These are phyloP conservation scores for Penicillium silybi DNA, from an alignment of 495 filamentous ascomycete species.

Conservation along the genomic window DNA sequence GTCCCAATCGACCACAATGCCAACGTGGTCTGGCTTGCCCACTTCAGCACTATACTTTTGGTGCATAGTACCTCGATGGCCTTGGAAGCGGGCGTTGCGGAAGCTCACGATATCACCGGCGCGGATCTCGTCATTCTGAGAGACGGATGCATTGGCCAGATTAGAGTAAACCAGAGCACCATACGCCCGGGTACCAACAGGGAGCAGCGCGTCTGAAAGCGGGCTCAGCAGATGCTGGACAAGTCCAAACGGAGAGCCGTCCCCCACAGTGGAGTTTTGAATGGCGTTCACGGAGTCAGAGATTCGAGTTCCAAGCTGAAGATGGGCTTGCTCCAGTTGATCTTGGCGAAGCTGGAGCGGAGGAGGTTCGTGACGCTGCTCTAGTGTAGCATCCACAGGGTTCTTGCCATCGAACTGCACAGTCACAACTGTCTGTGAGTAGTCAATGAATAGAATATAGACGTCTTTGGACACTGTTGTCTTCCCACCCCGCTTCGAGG, in stretches of 20 bases:
- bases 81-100: slow-evolving; percentile 92
- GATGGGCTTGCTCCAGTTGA: slow-evolving; percentile 80
- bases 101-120: slow-evolving; percentile 91
- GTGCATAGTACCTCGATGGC: slow-evolving; percentile 91
- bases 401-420: slow-evolving; percentile 75
- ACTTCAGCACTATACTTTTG: slow-evolving; percentile 88
- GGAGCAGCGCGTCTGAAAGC: slow-evolving; percentile 67
- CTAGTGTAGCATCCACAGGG: slow-evolving; percentile 63
- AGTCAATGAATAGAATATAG: slow-evolving; percentile 86
- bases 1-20: slow-evolving; percentile 97
- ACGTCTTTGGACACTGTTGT: slow-evolving; percentile 71
- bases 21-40: slow-evolving; percentile 90
- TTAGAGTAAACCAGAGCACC: slow-evolving; percentile 92
- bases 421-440: slow-evolving; percentile 88
- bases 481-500: slow-evolving; percentile 63
- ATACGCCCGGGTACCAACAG: slow-evolving; percentile 82
- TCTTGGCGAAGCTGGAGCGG: slow-evolving; percentile 86
- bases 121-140: slow-evolving; percentile 90
- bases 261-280: slow-evolving; percentile 76
- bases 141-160: slow-evolving; percentile 84
- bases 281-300: slow-evolving; percentile 61
- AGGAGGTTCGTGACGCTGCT: slow-evolving; percentile 84
- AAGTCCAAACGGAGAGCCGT: slow-evolving; percentile 73
- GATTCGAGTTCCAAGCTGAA: slow-evolving; percentile 71
- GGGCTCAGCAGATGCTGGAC: slow-evolving; percentile 73